These are phyloP conservation scores for Pleurotus eryngii DNA, from an alignment of 768 basidiomycete genomes.

Conservation along the genomic window DNA sequence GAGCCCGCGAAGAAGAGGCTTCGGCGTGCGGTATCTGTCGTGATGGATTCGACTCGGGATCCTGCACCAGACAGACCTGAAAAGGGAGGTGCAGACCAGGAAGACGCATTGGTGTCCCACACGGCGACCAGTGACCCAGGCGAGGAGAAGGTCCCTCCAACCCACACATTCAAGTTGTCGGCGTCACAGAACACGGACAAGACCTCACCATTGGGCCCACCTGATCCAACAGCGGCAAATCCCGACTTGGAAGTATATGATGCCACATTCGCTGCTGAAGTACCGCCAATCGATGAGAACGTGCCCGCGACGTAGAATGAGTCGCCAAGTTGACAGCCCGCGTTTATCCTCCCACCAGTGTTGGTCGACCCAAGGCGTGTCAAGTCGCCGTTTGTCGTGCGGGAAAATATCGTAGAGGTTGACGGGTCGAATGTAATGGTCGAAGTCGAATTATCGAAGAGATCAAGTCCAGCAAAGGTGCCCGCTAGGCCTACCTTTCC, in stretches of 20 bases:
- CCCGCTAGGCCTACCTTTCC: constrained; percentile 88
- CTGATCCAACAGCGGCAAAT: constrained; percentile 61
- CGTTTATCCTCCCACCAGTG: constrained; percentile 68
- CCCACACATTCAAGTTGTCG: constrained; percentile 66
- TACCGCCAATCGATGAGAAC: constrained; percentile 69
- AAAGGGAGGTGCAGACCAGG: constrained; percentile 82
- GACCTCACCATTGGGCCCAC: constrained; percentile 75
- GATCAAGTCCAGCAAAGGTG: constrained; percentile 81
- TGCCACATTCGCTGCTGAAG: constrained; percentile 67
- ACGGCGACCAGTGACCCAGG: constrained; percentile 67
- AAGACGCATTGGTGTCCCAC: constrained; percentile 57
- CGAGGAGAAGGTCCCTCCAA: constrained; percentile 70
- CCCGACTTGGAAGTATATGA: constrained; percentile 63
- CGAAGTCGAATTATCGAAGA: constrained; percentile 55
- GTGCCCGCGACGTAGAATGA: constrained; percentile 80
- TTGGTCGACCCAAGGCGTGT: constrained; percentile 74
- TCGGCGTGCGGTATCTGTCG: constrained; percentile 61
- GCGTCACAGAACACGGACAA: constrained; percentile 75
- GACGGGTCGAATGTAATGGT: constrained; percentile 64
- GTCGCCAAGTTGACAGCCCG: constrained; percentile 68
- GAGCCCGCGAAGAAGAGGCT: constrained; percentile 88
- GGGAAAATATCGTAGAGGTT: constrained; percentile 68
- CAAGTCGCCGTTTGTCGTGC: constrained; percentile 62
- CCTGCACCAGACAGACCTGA: constrained; percentile 72
- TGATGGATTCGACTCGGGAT: constrained; percentile 71